Evolutionary conservation across 2,329 filamentous ascomycete genomes (phyloP).

Genomic region (Aspergillus nomiae): DNA sequence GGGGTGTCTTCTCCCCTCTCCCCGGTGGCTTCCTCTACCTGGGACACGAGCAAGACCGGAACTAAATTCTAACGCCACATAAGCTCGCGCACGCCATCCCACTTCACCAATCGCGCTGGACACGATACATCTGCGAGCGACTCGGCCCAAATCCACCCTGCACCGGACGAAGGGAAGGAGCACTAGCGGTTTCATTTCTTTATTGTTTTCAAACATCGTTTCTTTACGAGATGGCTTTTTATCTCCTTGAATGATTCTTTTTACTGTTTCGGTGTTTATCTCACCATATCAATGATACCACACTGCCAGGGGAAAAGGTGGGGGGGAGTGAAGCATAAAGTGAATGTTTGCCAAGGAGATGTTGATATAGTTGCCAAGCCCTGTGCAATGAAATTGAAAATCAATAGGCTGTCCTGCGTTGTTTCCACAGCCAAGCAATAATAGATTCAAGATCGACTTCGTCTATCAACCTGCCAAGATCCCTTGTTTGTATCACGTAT

Average conservation of each 20-base stretch:
- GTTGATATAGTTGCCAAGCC: slow-evolving; percentile 23
- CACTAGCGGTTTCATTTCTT: slow-evolving; percentile 1
- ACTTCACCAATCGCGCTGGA: slow-evolving; percentile 21
- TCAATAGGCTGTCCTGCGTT: slow-evolving; percentile 8
- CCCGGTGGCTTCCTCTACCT: slow-evolving; percentile 32
- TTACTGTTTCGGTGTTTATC: not conserved
- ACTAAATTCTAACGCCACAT: slow-evolving; percentile 7
- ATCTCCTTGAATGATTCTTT: not conserved
- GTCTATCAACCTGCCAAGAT: not conserved
- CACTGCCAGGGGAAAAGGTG: slow-evolving; percentile 3
- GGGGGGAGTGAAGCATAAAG: not conserved
- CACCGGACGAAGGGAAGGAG: slow-evolving; percentile 3
- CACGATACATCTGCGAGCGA: slow-evolving; percentile 16
- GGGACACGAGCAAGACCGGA: slow-evolving; percentile 23
- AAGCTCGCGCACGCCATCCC: not conserved
- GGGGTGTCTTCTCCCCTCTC: slow-evolving; percentile 13
- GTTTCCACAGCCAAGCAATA: slow-evolving; percentile 25
- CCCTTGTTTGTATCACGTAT: not conserved
- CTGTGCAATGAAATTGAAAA: slow-evolving; percentile 20
- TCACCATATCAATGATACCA: slow-evolving; percentile 16
- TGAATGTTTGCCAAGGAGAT: slow-evolving; percentile 15
- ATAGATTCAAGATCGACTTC: slow-evolving; percentile 10
- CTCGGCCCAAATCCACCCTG: not conserved
- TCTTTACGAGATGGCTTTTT: not conserved
- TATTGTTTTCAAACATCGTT: slow-evolving; percentile 2